Evolutionary conservation across 2,329 filamentous ascomycete genomes (phyloP).

Genomic region (Alternaria sp.): DNA sequence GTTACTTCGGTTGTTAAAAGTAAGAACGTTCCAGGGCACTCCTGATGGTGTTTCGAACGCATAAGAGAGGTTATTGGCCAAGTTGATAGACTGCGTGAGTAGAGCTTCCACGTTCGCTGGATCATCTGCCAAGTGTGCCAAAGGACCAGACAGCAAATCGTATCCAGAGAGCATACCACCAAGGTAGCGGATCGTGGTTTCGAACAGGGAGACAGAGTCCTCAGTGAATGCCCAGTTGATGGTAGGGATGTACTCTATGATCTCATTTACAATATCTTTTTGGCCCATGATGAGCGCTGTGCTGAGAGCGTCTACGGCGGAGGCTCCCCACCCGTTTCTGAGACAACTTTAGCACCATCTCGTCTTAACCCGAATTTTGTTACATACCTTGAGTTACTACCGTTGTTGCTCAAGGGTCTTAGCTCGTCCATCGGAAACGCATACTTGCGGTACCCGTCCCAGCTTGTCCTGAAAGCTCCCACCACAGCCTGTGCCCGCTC

Average conservation of each 20-base stretch:
- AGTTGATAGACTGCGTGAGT: conserved; percentile 70
- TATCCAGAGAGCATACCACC: conserved; percentile 80
- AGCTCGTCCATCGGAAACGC: conserved; percentile 83
- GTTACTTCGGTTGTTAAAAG: conserved; percentile 62
- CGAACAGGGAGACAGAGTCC: conserved; percentile 76
- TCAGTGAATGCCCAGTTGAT: conserved; percentile 74
- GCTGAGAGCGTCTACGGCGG: conserved; percentile 79
- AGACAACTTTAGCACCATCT: not conserved
- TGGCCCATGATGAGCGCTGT: conserved; percentile 82
- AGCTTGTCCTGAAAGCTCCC: conserved; percentile 45
- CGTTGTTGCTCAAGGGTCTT: conserved; percentile 70
- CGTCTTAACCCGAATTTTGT: not conserved
- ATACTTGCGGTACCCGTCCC: conserved; percentile 68
- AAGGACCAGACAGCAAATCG: conserved; percentile 75
- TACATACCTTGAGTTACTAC: conserved; percentile 72
- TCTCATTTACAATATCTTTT: conserved; percentile 70
- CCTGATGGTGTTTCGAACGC: conserved; percentile 81
- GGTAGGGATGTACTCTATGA: conserved; percentile 73
- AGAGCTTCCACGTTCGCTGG: conserved; percentile 63
- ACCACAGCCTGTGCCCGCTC: conserved; percentile 45
- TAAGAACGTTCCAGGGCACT: conserved; percentile 74
- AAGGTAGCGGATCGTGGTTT: conserved; percentile 89
- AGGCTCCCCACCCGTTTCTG: conserved; percentile 86
- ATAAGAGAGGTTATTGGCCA: conserved; percentile 77
- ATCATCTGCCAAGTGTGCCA: conserved; percentile 60